Base-by-base conservation (phyloP, 306 rosid species). In the Abrus precatorius region DNA sequence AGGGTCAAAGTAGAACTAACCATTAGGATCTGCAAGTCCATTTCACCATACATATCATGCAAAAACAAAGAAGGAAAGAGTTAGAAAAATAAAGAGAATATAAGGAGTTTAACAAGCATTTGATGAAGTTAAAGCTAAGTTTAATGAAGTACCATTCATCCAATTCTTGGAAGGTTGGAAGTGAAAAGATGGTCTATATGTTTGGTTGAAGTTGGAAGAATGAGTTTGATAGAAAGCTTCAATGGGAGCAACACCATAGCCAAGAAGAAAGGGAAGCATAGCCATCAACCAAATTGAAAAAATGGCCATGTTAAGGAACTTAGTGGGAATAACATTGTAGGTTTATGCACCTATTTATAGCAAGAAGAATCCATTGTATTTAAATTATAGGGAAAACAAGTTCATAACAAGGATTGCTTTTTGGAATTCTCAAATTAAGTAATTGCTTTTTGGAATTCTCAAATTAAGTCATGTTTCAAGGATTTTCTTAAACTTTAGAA, bases 151-250 rank as follows among this genome's bases (percentile, higher is more conserved):
- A 80, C 92, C 92, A 69, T 89, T 89, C 83, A 89, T 85, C 92
- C 92, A 89, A 47, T 85, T 77, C 71, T 65, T 75, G 45, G 74
- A 83, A 77, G 92, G 92, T 57, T 80, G 89, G 71, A 89, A 89
- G 77, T 89, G 90, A 83, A 79, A 89, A n/a, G 86, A 79, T 40
- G 92, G 85, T 70, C 84, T 87, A 61, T 89, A 83, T 68, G 86
- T 84, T 74, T 82, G 84, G 72, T 67, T 63, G 32, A 56, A 76
- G 53, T 32, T 45, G 38, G 60, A 79, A 41, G 61, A 41, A 71
- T 11, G 57, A 68, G 73, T 36, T 40, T 74, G 69, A 49, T 66
- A 72, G 45, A 72, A 80, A 68, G 76, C 80, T 62, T 86, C 78
- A 56, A 40, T 74, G 50, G 68, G 74, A 55, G 20, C 66, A 74